These are phyloP conservation scores for Fonsecaea nubica DNA, from an alignment of 2,329 filamentous ascomycete species.

Conservation along the genomic window DNA sequence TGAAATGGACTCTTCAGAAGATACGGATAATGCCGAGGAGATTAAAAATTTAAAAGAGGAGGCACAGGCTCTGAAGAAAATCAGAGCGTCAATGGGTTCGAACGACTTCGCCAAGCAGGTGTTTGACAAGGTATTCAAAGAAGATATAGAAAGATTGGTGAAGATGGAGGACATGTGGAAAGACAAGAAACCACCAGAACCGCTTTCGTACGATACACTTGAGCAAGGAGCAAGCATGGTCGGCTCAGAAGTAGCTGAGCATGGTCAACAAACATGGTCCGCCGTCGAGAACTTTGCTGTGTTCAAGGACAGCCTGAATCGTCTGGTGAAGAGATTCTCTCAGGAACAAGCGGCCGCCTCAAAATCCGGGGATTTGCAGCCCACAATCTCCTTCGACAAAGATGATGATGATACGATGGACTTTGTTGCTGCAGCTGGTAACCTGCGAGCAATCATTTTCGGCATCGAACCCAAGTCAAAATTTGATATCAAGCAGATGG, in stretches of 20 bases:
- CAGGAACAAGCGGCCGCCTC: slow-evolving; percentile 64
- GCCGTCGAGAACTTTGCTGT: slow-evolving; percentile 82
- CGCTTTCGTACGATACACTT: slow-evolving; percentile 72
- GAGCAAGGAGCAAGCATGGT: slow-evolving; percentile 59
- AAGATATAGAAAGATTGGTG: slow-evolving; percentile 80
- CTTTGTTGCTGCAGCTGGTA: slow-evolving; percentile 89
- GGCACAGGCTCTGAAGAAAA: slow-evolving; percentile 79
- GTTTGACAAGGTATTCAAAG: slow-evolving; percentile 90
- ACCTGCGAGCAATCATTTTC: slow-evolving; percentile 87
- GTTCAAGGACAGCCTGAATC: slow-evolving; percentile 79
- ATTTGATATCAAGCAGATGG: slow-evolving; percentile 98
- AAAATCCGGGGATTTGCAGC: slow-evolving; percentile 51
- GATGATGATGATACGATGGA: slow-evolving; percentile 94
- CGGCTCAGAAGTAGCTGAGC: slow-evolving; percentile 61
- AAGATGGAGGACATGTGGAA: slow-evolving; percentile 98
- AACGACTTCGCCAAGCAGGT: slow-evolving; percentile 77
- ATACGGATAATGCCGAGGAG: slow-evolving; percentile 83
- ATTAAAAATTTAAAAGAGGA: slow-evolving; percentile 87
- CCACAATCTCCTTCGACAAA: slow-evolving; percentile 89
- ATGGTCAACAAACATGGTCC: slow-evolving; percentile 82
- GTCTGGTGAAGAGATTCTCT: slow-evolving; percentile 76
- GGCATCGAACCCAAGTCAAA: slow-evolving; percentile 86
- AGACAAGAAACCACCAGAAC: slow-evolving; percentile 73
- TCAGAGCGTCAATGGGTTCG: slow-evolving; percentile 80
- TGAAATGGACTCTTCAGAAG: slow-evolving; percentile 78